Evolutionary conservation across 805 yeast genomes (phyloP).

Genomic region (Hanseniaspora occidentalis): DNA sequence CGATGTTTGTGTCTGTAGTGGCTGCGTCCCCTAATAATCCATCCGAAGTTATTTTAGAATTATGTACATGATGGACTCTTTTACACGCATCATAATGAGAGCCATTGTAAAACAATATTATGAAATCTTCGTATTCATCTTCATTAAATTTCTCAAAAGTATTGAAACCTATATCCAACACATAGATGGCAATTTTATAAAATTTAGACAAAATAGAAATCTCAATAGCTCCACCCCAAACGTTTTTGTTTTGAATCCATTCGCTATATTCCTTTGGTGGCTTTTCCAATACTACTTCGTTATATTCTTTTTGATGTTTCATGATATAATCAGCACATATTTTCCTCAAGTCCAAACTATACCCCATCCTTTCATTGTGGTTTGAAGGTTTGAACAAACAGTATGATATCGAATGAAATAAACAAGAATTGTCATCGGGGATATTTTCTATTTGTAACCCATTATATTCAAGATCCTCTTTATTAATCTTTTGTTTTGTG

Average conservation of each 20-base stretch:
- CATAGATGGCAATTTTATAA: constrained; percentile 39
- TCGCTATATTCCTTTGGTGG: constrained; percentile 34
- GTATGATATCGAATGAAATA: constrained; percentile 54
- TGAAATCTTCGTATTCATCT: constrained; percentile 28
- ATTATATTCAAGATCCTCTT: constrained; percentile 1
- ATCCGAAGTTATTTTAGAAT: no score
- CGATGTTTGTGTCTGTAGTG: no score
- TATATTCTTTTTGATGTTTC: constrained; percentile 33
- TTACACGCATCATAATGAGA: constrained; percentile 59
- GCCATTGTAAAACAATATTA: constrained; percentile 53
- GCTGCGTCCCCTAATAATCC: no score
- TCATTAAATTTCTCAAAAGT: constrained; percentile 43
- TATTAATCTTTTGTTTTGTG: not conserved
- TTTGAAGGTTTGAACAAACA: constrained; percentile 28
- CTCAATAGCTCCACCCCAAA: constrained; percentile 85
- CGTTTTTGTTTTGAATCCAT: constrained; percentile 48
- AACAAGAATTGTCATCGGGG: constrained; percentile 70
- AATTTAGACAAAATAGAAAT: constrained; percentile 45
- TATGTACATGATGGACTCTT: no score
- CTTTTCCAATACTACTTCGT: constrained; percentile 46
- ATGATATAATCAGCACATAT: constrained; percentile 37
- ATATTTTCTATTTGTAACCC: constrained; percentile 36
- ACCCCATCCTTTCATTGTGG: constrained; percentile 27
- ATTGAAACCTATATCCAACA: constrained; percentile 54
- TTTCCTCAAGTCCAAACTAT: constrained; percentile 32